Conservation (phyloP, 202 grass and related monocot species). For the Panicum hallii region DNA sequence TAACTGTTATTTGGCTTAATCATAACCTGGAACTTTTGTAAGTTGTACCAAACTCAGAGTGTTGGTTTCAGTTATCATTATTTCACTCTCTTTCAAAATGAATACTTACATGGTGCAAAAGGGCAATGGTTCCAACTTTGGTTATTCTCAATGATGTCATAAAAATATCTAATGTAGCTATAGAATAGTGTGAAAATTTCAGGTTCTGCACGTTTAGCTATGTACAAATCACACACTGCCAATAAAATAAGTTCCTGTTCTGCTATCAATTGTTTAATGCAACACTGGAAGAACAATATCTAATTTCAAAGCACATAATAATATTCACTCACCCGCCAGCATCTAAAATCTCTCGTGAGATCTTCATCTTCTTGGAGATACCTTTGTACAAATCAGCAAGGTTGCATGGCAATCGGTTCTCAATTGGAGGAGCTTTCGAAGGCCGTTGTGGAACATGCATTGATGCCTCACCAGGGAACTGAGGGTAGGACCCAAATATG, state of each 20-base stretch:
- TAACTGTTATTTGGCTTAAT: neutral
- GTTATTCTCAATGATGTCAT: neutral
- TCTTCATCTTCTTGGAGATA: conserved; percentile 70
- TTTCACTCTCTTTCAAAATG: neutral
- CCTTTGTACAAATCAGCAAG: conserved; percentile 71
- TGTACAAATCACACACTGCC: neutral
- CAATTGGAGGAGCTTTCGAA: conserved; percentile 60
- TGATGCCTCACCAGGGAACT: conserved; percentile 52
- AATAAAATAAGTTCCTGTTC: conserved; percentile 15
- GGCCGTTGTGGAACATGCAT: conserved; percentile 51
- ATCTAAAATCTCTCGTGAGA: conserved; percentile 66
- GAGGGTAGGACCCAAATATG: conserved; percentile 52
- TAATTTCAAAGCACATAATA: conserved; percentile 19
- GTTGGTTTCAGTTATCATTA: neutral
- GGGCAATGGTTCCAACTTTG: neutral
- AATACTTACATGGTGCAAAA: neutral
- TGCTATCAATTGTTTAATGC: neutral
- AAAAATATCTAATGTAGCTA: conserved; percentile 10
- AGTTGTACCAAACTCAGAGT: neutral
- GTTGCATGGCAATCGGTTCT: conserved; percentile 70
- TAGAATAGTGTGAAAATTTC: neutral
- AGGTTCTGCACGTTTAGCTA: neutral
- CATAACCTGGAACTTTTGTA: neutral
- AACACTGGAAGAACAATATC: neutral
- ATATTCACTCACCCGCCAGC: conserved; percentile 53